Evolutionary conservation across 2,329 filamentous ascomycete genomes (phyloP), one percentile per base, ranked within the genome.

Genomic region (Cordyceps cateniannulata): DNA sequence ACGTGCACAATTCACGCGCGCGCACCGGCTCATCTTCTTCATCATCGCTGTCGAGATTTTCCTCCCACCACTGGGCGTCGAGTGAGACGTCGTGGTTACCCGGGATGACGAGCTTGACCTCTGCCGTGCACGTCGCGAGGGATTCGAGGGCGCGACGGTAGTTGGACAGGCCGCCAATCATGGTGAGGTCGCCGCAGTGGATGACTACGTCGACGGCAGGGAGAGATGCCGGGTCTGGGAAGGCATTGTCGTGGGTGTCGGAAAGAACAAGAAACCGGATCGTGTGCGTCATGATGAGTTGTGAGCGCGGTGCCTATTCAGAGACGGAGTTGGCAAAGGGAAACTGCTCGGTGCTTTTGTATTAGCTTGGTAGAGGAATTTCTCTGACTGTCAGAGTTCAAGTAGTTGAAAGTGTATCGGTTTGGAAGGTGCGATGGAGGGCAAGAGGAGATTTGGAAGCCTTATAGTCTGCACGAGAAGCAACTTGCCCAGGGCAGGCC

Each of bases 61-160:
- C 20, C 5, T 42, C 50, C 59, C 59, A 61, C 59, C 59, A 61
- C 25, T 14, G 14, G 14, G 32, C 32, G 54, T 73, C 69, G 2
- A 73, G 63, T 1, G 68, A 76, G 35, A 77, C 76, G 58, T 80
- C 75, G 62, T 80, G 77, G 60, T 79, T 80, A 2, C 78, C 77
- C 1, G 77, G 69, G 52, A 81, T 79, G 16, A 76, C 69, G 7
- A 81, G 64, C 53, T 79, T 80, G 7, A 79, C 67, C 0, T 74
- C 72, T 0, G 77, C 75, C n/a, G 73, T 63, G 12, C 78, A 64
- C 0, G 59, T 53, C 24, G 70, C 66, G 1, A 80, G 67, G 3
- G 75, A 63, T 8, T 69, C 61, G 12, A 79, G 65, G 2, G 73
- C 70, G 0, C 64, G 64, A 27, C 64, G 66, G 57, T 71, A 75